A percentile compares a stretch with the other conserved stretches of the same genome.
These are phyloP conservation scores for Apiospora hydei DNA, from an alignment of 2,329 filamentous ascomycete species.

Conservation along the genomic window DNA sequence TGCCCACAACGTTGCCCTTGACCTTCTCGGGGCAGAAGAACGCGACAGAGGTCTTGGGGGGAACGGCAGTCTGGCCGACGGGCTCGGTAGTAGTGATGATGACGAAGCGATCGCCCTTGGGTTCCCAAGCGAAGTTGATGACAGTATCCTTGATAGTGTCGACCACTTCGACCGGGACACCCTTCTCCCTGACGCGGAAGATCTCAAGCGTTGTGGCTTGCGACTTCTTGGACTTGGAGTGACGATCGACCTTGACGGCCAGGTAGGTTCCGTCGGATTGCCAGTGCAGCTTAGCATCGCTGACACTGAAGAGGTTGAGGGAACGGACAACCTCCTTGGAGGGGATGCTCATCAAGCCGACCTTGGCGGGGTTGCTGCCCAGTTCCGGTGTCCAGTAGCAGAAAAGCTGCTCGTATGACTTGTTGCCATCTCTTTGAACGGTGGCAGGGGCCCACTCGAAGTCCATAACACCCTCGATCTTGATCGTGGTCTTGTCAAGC, in stretches of 20 bases:
- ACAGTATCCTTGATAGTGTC: constrained; percentile 98
- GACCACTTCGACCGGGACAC: constrained; percentile 96
- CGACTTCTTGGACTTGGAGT: constrained; percentile 99
- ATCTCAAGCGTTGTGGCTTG: constrained; percentile 97
- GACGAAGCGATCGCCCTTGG: constrained; percentile 96
- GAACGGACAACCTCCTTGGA: constrained; percentile 94
- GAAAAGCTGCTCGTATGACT: constrained; percentile 93
- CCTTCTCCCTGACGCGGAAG: constrained; percentile 97
- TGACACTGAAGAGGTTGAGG: constrained; percentile 96
- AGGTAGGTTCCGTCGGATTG: constrained; percentile 93
- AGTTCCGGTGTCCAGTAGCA: constrained; percentile 99
- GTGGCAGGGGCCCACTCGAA: constrained; percentile 96
- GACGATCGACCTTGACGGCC: constrained; percentile 97
- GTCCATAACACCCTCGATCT: constrained; percentile 95
- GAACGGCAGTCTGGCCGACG: constrained; percentile 77
- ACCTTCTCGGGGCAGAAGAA: constrained; percentile 98
- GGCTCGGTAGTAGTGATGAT: constrained; percentile 94
- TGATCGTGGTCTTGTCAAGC: constrained; percentile 89
- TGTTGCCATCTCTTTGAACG: constrained; percentile 82
- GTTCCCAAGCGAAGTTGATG: constrained; percentile 99
- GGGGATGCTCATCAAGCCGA: constrained; percentile 94
- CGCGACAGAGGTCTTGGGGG: constrained; percentile 91
- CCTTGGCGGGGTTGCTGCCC: constrained; percentile 96
- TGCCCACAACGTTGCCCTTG: constrained; percentile 81
- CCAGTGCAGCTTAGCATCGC: constrained; percentile 98